These are phyloP conservation scores for Abrus pulchellus DNA, from an alignment of 306 rosid genomes.

Conservation along the genomic window DNA sequence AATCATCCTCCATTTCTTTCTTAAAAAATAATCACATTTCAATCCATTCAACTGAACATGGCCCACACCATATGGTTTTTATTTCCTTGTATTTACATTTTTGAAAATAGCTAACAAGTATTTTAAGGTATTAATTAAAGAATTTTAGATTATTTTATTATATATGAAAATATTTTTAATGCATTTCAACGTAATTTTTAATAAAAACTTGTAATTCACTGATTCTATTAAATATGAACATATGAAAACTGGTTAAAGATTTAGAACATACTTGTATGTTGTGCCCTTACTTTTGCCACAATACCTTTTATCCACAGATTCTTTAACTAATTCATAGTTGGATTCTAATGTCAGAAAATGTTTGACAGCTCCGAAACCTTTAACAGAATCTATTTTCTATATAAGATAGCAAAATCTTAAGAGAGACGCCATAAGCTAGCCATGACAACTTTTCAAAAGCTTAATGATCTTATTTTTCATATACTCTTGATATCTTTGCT, in stretches of 20 bases:
- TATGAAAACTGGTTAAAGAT: no score
- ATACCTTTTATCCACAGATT: conserved; percentile 1
- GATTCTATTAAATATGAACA: no score
- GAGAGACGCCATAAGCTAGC: neutral
- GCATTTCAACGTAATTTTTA: no score
- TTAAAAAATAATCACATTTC: neutral
- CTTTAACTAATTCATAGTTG: conserved; percentile 11
- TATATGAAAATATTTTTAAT: no score
- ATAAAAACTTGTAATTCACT: no score
- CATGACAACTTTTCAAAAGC: conserved; percentile 52
- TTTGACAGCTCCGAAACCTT: conserved; percentile 27
- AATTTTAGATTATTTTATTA: no score
- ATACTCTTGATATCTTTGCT: conserved; percentile 51
- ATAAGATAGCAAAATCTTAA: conserved; percentile 19
- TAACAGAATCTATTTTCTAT: neutral
- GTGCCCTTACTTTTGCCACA: neutral
- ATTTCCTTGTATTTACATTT: neutral
- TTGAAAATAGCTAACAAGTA: no score
- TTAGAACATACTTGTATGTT: no score
- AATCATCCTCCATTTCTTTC: neutral
- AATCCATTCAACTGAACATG: neutral
- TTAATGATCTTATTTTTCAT: conserved; percentile 26
- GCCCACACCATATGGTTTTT: conserved; percentile 15
- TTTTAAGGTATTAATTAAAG: no score
- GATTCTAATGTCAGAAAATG: conserved; percentile 19